phyloP scores from a whole-genome alignment of 2,329 filamentous ascomycete species.

The Penicillium brasilianum region DNA sequence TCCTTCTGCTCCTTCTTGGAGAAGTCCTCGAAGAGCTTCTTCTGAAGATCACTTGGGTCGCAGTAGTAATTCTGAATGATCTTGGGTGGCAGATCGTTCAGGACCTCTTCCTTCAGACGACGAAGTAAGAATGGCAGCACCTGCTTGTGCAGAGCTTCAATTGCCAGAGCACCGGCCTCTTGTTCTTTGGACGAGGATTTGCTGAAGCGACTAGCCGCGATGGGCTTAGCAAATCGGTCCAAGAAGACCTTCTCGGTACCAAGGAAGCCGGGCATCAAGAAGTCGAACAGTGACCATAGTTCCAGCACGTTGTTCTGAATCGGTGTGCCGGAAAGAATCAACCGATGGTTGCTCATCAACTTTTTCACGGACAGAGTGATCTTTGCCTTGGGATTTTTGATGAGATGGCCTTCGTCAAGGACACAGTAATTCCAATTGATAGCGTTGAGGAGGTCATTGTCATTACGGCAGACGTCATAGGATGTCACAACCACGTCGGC shows the following conservation, averaged over 20 bases:
- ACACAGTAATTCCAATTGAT: constrained; percentile 98
- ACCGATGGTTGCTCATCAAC: constrained; percentile 85
- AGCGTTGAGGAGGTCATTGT: constrained; percentile 80
- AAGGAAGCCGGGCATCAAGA: constrained; percentile 97
- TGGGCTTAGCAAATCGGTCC: constrained; percentile 92
- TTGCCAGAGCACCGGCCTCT: constrained; percentile 91
- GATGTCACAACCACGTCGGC: constrained; percentile 96
- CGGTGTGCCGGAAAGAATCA: constrained; percentile 95
- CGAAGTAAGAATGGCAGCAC: constrained; percentile 95
- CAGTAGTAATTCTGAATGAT: constrained; percentile 99
- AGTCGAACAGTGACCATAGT: constrained; percentile 97
- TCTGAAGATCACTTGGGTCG: constrained; percentile 92
- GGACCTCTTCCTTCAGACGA: constrained; percentile 94
- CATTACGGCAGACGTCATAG: constrained; percentile 97
- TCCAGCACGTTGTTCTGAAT: constrained; percentile 98
- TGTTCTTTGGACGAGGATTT: constrained; percentile 99
- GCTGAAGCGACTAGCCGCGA: constrained; percentile 90
- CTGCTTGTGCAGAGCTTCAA: constrained; percentile 98
- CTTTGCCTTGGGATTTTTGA: constrained; percentile 98
- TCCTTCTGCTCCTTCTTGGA: constrained; percentile 90
- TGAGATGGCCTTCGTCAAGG: constrained; percentile 94
- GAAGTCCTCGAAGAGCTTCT: constrained; percentile 95
- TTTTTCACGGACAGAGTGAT: constrained; percentile 91
- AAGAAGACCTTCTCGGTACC: constrained; percentile 97
- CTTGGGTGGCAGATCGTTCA: constrained; percentile 95